Evolutionary conservation across 1,284 basidiomycete genomes (phyloP), one percentile per base, ranked within the genome.

Genomic region (Pulchroboletus neoregius): DNA sequence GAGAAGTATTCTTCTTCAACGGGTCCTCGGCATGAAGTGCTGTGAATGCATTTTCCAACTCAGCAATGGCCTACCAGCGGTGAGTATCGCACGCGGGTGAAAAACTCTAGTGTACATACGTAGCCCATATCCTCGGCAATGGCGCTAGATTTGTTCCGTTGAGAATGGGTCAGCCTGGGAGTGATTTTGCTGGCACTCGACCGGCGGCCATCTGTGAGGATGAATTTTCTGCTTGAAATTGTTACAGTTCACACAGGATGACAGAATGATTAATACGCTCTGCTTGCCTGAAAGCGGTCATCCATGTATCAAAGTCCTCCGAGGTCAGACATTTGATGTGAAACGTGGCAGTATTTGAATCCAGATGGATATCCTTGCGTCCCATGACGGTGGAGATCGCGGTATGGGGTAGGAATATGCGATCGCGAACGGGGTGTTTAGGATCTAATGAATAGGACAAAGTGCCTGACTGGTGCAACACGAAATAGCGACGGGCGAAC

Each of bases 401-500:
- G 20, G 89, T 84, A 53, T 80, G 76, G 18, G 77, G 74, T 8
- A 91, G 70, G 24, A 70, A 72, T 43, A 91, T 68, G 50, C 84
- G 78, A 63, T 91, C 90, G 38, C 89, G 78, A 49, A 78, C 59
- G 16, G 84, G 80, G 44, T 82, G 80, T 9, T 79, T 80, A 13
- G 84, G 85, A 47, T 84, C 79, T 54, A 89, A 78, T 0, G 87
- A 79, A 58, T 92, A 92, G 4, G 79, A 77, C 33, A 92, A 71
- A n/a, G 80, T 61, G 13, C 90, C 90, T 20, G 79, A 76, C 39
- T 76, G 71, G 52, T 78, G 69, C 5, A 91, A 69, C 32, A 75
- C 74, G 60, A 91, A 91, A 66, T 88, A 89, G 38, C 87, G 82
- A 37, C 85, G 82, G 11, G 87, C 88, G 65, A 88, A 91, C n/a